Evolutionary conservation across 1,139 yeast species (phyloP).

Genomic region (Candida labiduridarum): DNA sequence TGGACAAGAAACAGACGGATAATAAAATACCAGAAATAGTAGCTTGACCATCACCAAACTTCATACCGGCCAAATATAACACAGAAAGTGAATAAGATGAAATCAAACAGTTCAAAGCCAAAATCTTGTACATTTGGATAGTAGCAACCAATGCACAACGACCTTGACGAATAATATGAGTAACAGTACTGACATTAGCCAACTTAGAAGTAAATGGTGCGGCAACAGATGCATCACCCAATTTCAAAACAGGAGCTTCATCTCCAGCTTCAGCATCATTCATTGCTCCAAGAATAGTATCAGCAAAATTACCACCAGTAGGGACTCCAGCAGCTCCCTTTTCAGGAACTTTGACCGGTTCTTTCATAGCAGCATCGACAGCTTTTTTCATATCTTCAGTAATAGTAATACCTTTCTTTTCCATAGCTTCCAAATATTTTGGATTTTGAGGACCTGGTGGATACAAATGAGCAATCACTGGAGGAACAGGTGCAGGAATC

Average conservation of each 20-base stretch:
- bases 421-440: slow-evolving; percentile 81
- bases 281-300: slow-evolving; percentile 68
- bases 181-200: slow-evolving; percentile 89
- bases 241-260: slow-evolving; percentile 89
- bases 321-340: slow-evolving; percentile 23
- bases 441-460: slow-evolving; percentile 97
- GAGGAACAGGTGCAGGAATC: slow-evolving; percentile 86
- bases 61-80: slow-evolving; percentile 94
- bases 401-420: slow-evolving; percentile 75
- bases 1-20: slow-evolving; percentile 93
- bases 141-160: slow-evolving; percentile 98
- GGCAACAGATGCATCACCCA: slow-evolving; percentile 99
- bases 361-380: slow-evolving; percentile 53
- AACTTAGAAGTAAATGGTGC: slow-evolving; percentile 98
- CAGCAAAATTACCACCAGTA: slow-evolving; percentile 58
- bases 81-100: slow-evolving; percentile 96
- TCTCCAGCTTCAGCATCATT: slow-evolving; percentile 72
- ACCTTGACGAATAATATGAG: slow-evolving; percentile 95
- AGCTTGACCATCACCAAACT: slow-evolving; percentile 97
- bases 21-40: slow-evolving; percentile 89
- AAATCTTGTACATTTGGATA: slow-evolving; percentile 96
- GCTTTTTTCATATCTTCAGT: slow-evolving; percentile 66
- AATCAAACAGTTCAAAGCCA: slow-evolving; percentile 95
- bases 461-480: slow-evolving; percentile 85
- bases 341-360: slow-evolving; percentile 17